These are phyloP conservation scores for Hypsizygus ulmarius DNA, from an alignment of 1,284 basidiomycete species.

Conservation along the genomic window DNA sequence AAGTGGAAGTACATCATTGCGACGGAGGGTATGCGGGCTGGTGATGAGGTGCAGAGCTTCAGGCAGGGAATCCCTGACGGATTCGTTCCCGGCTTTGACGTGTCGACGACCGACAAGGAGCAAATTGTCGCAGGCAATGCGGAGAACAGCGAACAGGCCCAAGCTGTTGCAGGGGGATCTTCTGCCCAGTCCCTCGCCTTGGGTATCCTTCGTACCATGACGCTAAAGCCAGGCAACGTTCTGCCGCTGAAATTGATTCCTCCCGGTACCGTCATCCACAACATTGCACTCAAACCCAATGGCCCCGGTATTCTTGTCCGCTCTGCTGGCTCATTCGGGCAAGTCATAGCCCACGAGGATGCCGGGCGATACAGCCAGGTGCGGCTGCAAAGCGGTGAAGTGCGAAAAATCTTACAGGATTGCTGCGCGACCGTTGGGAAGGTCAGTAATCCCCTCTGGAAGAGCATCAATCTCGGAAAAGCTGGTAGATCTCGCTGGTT, in stretches of 20 bases:
- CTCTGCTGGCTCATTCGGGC: slow-evolving; percentile 85
- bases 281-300: slow-evolving; percentile 72
- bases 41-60: slow-evolving; percentile 88
- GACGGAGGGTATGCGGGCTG: slow-evolving; percentile 85
- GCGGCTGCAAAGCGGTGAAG: slow-evolving; percentile 89
- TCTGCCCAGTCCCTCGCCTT: slow-evolving; percentile 70
- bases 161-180: slow-evolving; percentile 22
- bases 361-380: slow-evolving; percentile 77
- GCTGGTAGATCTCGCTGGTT: slow-evolving; percentile 91
- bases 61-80: slow-evolving; percentile 77
- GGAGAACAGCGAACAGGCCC: slow-evolving; percentile 15
- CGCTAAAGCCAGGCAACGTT: slow-evolving; percentile 91
- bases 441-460: slow-evolving; percentile 92
- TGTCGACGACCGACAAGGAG: slow-evolving; percentile 25
- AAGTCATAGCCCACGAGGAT: slow-evolving; percentile 76
- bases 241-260: slow-evolving; percentile 91
- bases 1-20: slow-evolving; percentile 89
- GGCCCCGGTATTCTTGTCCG: slow-evolving; percentile 86
- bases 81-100: slow-evolving; percentile 63
- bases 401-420: slow-evolving; percentile 80
- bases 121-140: slow-evolving; percentile 19
- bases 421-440: slow-evolving; percentile 90
- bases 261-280: slow-evolving; percentile 89
- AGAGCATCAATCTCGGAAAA: slow-evolving; percentile 84
- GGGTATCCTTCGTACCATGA: slow-evolving; percentile 83